Base-by-base conservation (phyloP, 192 early-diverging fungal species). In the Coemansia aciculifera region DNA sequence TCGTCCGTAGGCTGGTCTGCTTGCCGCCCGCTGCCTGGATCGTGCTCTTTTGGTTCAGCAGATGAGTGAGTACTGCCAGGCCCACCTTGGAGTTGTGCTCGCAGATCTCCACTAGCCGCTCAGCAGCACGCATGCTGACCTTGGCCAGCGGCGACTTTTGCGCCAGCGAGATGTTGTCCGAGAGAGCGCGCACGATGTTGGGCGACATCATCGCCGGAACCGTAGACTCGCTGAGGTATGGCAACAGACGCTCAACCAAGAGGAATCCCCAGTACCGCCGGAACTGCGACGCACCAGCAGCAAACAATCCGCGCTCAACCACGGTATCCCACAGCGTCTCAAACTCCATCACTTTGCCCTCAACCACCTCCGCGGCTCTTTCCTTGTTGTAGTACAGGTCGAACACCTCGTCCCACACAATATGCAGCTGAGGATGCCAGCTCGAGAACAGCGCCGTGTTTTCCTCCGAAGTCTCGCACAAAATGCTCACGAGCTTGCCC, bases 211-310 rank as follows among this genome's bases (percentile, higher is more conserved):
- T 43, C 38, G 74, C 43, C 3, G 82, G 73, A 54, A 80, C 69
- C 11, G 63, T 77, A 12, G 74, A 82, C 49, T 84, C 66, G 64
- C 66, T 74, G 46, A 77, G 72, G 32, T 62, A 49, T 42, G 72
- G 63, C 69, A 82, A 51, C 27, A 77, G 64, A 29, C 79, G 86
- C 62, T 91, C 87, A 48, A 97, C 88, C 23, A 96, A 72, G 61
- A 93, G 88, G 81, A 96, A 93, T 49, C 93, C 95, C 87, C 95
- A 90, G 83, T 87, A 94, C 75, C 92, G 94, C 68, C 92, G 89
- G 73, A 94, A 92, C 79, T 96, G 90, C 57, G 88, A 87, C 13
- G 88, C 67, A 7, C 88, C 85, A 0, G 88, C 81, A 40, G 85
- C 86, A 67, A 97, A 96, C 52, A 97, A 80, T 5, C 87, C 84